These are phyloP conservation scores for Eimeria necatrix DNA, from an alignment of 169 alveolate species.

Conservation along the genomic window DNA sequence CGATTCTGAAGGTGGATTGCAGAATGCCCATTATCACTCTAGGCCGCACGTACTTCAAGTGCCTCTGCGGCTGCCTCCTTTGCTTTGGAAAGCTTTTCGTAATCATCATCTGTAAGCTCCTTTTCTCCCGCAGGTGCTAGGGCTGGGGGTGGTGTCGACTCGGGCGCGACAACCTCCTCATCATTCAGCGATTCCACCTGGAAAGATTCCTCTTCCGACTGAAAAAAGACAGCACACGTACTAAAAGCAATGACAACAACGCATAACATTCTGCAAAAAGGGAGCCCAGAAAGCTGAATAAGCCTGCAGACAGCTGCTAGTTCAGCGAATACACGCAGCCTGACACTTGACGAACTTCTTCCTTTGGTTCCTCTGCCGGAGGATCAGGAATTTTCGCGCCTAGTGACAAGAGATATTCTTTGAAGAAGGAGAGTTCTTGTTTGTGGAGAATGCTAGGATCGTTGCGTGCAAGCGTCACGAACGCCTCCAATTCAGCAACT, in stretches of 20 bases:
- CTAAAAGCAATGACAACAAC: not conserved
- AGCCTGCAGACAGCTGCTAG: not conserved
- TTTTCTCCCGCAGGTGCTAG: slow-evolving; percentile 86
- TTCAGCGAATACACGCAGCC: not conserved
- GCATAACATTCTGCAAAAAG: not conserved
- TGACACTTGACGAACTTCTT: slow-evolving; percentile 66
- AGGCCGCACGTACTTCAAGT: slow-evolving; percentile 44
- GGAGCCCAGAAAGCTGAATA: not conserved
- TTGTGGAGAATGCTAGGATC: slow-evolving; percentile 84
- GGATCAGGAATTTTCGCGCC: slow-evolving; percentile 81
- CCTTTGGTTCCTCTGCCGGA: slow-evolving; percentile 75
- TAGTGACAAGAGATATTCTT: slow-evolving; percentile 82
- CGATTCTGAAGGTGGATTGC: not conserved
- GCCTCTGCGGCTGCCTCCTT: slow-evolving; percentile 85
- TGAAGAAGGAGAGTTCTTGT: slow-evolving; percentile 86
- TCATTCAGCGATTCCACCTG: slow-evolving; percentile 83
- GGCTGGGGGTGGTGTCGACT: slow-evolving; percentile 84
- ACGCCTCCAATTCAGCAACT: slow-evolving; percentile 87
- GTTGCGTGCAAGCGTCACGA: slow-evolving; percentile 82
- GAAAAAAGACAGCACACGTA: not conserved
- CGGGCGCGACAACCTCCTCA: slow-evolving; percentile 83
- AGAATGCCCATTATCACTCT: not conserved
- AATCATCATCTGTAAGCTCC: slow-evolving; percentile 86
- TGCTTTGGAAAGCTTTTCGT: slow-evolving; percentile 83
- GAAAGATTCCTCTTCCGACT: slow-evolving; percentile 82